A percentile compares a stretch with the other conserved stretches of the same genome.
phyloP scores from a whole-genome alignment of 73 alveolate species.

The Stentor coeruleus region DNA sequence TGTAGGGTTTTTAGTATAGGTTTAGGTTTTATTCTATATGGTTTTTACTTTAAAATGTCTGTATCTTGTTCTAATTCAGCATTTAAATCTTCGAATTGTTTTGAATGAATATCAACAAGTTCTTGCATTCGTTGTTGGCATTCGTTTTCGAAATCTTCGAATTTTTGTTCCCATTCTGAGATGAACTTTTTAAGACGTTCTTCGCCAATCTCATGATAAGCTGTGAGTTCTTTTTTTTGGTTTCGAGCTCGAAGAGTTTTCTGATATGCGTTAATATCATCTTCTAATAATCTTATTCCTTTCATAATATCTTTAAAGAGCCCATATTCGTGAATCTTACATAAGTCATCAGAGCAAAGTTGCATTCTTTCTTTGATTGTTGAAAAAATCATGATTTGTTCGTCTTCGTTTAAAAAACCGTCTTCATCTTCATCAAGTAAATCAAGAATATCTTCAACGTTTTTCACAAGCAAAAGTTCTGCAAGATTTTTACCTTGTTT shows the following conservation, averaged over 20 bases:
- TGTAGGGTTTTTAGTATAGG: slow-evolving; percentile 64
- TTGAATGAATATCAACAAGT: slow-evolving; percentile 56
- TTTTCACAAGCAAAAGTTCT: slow-evolving; percentile 59
- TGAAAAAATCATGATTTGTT: slow-evolving; percentile 68
- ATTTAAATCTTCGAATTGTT: slow-evolving; percentile 61
- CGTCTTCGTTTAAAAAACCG: slow-evolving; percentile 87
- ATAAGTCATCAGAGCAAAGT: slow-evolving; percentile 62
- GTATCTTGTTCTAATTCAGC: slow-evolving; percentile 63
- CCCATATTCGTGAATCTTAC: slow-evolving; percentile 63
- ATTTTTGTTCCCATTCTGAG: slow-evolving; percentile 70
- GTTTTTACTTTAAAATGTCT: slow-evolving; percentile 47
- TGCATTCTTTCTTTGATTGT: slow-evolving; percentile 69
- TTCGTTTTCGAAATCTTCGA: slow-evolving; percentile 59
- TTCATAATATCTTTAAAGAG: slow-evolving; percentile 71
- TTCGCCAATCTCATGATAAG: slow-evolving; percentile 77
- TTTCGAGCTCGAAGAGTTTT: slow-evolving; percentile 30
- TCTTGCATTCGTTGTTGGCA: slow-evolving; percentile 68
- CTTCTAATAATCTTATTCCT: slow-evolving; percentile 38
- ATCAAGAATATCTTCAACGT: slow-evolving; percentile 69
- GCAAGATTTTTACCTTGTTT: slow-evolving; percentile 64
- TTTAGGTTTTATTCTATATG: slow-evolving; percentile 56
- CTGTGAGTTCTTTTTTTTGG: slow-evolving; percentile 70
- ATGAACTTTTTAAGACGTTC: slow-evolving; percentile 77
- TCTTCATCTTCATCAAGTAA: slow-evolving; percentile 80
- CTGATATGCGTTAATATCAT: slow-evolving; percentile 22